phyloP scores from a whole-genome alignment of 2,329 filamentous ascomycete genomes.

The Penicillium verrucosum region DNA sequence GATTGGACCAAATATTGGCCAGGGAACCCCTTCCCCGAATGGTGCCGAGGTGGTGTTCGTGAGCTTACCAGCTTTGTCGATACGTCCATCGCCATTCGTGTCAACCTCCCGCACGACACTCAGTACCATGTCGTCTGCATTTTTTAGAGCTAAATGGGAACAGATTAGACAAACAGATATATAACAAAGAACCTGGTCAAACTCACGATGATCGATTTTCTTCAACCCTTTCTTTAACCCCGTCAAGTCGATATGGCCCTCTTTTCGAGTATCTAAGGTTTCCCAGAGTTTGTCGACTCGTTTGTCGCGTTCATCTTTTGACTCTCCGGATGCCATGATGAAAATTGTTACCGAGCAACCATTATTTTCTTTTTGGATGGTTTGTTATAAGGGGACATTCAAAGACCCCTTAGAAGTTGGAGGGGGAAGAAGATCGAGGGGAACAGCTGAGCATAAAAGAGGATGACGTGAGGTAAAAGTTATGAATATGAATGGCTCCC shows the following conservation, averaged over 20 bases:
- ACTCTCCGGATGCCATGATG: slow-evolving; percentile 67
- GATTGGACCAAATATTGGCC: slow-evolving; percentile 18
- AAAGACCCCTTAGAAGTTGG: slow-evolving; percentile 6
- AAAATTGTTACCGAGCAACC: slow-evolving; percentile 47
- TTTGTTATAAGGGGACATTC: not conserved
- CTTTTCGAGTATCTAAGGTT: slow-evolving; percentile 71
- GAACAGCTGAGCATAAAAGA: slow-evolving; percentile 25
- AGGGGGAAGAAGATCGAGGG: slow-evolving; percentile 13
- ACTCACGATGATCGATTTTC: slow-evolving; percentile 87
- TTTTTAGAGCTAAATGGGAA: slow-evolving; percentile 63
- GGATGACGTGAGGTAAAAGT: slow-evolving; percentile 4
- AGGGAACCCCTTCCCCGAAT: slow-evolving; percentile 11
- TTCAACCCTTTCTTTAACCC: slow-evolving; percentile 79
- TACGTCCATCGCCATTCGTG: slow-evolving; percentile 79
- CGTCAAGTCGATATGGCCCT: slow-evolving; percentile 78
- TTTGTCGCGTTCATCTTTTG: slow-evolving; percentile 73
- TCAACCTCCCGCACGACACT: slow-evolving; percentile 81
- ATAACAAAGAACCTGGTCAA: slow-evolving; percentile 21
- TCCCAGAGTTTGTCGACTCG: slow-evolving; percentile 81
- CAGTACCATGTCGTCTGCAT: slow-evolving; percentile 80
- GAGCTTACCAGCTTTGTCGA: slow-evolving; percentile 78
- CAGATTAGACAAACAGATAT: slow-evolving; percentile 23
- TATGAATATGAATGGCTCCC: slow-evolving; percentile 2
- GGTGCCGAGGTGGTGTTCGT: slow-evolving; percentile 13
- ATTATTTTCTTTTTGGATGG: slow-evolving; percentile 38